phyloP scores from a whole-genome alignment of 768 basidiomycete species.

The Russula earlei region DNA sequence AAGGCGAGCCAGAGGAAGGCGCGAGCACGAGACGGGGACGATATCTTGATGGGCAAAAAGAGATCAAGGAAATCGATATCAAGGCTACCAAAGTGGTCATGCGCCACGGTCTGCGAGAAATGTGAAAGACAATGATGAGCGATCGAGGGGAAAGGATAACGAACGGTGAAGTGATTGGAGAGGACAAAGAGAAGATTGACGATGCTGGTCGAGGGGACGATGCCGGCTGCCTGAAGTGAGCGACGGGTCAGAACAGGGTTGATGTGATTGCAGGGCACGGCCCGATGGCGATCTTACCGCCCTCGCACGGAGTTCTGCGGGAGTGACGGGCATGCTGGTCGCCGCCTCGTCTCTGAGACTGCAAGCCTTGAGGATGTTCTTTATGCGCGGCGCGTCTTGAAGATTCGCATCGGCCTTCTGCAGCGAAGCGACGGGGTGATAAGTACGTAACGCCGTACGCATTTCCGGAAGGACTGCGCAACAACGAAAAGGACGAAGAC shows the following conservation, averaged over 20 bases:
- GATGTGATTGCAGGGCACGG: not conserved
- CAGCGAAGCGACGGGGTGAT: slow-evolving; percentile 67
- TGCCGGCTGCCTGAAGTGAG: slow-evolving; percentile 36
- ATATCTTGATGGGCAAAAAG: slow-evolving; percentile 33
- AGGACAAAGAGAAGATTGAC: slow-evolving; percentile 65
- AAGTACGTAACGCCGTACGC: slow-evolving; percentile 67
- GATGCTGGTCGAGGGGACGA: slow-evolving; percentile 58
- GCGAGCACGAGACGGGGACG: slow-evolving; percentile 34
- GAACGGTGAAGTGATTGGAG: slow-evolving; percentile 40
- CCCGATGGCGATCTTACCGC: slow-evolving; percentile 32
- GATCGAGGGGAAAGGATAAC: slow-evolving; percentile 10
- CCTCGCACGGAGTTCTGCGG: slow-evolving; percentile 46
- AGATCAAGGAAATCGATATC: slow-evolving; percentile 34
- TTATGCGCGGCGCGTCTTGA: slow-evolving; percentile 73
- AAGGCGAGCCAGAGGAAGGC: slow-evolving; percentile 41
- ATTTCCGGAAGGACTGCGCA: slow-evolving; percentile 68
- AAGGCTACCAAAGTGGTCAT: slow-evolving; percentile 30
- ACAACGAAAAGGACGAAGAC: no score
- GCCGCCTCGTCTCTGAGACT: slow-evolving; percentile 38
- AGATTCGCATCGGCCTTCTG: slow-evolving; percentile 62
- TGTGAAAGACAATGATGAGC: not conserved
- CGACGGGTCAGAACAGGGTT: slow-evolving; percentile 17
- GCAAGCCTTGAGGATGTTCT: slow-evolving; percentile 60
- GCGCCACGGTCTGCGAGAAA: slow-evolving; percentile 28
- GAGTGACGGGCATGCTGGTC: slow-evolving; percentile 39